Base-by-base conservation (phyloP, 2,329 filamentous ascomycete genomes). In the Pseudocercospora macadamiae region DNA sequence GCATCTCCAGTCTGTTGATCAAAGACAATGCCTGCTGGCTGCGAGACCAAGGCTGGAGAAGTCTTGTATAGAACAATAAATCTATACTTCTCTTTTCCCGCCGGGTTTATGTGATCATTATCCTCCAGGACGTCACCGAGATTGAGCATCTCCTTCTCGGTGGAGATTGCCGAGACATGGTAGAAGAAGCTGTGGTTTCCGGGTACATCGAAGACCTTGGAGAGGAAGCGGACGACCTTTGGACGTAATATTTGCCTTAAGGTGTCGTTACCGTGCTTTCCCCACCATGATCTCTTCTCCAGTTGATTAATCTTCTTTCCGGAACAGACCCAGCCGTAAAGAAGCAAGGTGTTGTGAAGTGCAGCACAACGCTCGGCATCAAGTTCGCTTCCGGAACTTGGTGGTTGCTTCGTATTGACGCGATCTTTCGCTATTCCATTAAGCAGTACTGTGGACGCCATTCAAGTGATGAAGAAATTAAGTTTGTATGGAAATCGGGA, bases 271-370 rank as follows among this genome's bases (percentile, higher is more conserved):
- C 71, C 70, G 49, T 71, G 64, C 37, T 63, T 66, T 45, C 62
- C 62, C 71, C 71, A 73, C 71, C 71, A 73, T 3, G 70, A 67
- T 25, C 65, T 60, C 57, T 70, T 69, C 45, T 67, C 62, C 60
- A 73, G 63, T 14, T 66, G 57, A 3, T 64, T 63, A 39, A 72
- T 67, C 23, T 68, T 69, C 55, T 67, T 68, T 23, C 71, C 71
- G 36, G 68, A 69, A 51, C 65, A 68, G 18, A 72, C 63, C 71
- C 71, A 73, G 54, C 69, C 70, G 57, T 72, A 72, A n/a, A 72
- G 64, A n/a, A 68, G 59, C 18, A 73, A 60, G 9, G 68, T 70
- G 58, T 73, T 73, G 60, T 73, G 71, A 32, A 73, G 57, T 3
- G 70, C 69, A 16, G 70, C 70, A 58, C 70, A 72, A 47, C 71